Conservation (phyloP, 1,284 basidiomycete genomes). For the Apiotrichum laibachii region DNA sequence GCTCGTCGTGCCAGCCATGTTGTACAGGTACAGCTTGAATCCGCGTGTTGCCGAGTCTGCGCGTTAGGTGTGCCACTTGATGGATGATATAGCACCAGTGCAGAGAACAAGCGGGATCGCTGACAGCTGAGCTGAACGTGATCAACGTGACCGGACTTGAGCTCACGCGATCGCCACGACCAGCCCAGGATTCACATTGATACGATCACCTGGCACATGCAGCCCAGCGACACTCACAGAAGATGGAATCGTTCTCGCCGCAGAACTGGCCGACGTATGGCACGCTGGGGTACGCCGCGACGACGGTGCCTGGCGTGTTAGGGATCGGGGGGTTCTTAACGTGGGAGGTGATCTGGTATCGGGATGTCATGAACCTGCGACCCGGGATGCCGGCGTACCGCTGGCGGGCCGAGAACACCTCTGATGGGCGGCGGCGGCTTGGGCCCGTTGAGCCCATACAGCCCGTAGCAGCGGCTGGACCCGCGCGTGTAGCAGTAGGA, state of each 20-base stretch:
- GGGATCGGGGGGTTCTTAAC: constrained; percentile 68
- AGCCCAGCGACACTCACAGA: constrained; percentile 26
- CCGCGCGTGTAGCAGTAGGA: no score
- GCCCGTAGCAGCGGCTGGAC: no score
- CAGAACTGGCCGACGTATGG: constrained; percentile 94
- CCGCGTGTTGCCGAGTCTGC: constrained; percentile 59
- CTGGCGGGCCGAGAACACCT: neutral
- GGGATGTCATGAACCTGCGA: neutral
- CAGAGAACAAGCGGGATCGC: no score
- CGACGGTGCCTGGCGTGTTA: constrained; percentile 80
- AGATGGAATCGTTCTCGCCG: constrained; percentile 40
- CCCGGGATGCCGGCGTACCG: constrained; percentile 3
- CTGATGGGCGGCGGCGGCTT: neutral
- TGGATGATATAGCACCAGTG: neutral
- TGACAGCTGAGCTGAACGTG: no score
- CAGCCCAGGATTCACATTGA: no score
- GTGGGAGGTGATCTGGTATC: neutral
- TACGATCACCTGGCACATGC: no score
- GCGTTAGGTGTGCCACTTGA: no score
- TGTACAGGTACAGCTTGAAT: constrained; percentile 83
- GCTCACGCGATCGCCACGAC: no score
- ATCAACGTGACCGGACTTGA: no score
- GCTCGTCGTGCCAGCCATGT: constrained; percentile 54
- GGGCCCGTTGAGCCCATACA: no score
- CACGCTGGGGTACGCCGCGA: constrained; percentile 74